Evolutionary conservation across 2,329 filamentous ascomycete species (phyloP).

Genomic region (Fusarium begoniae): DNA sequence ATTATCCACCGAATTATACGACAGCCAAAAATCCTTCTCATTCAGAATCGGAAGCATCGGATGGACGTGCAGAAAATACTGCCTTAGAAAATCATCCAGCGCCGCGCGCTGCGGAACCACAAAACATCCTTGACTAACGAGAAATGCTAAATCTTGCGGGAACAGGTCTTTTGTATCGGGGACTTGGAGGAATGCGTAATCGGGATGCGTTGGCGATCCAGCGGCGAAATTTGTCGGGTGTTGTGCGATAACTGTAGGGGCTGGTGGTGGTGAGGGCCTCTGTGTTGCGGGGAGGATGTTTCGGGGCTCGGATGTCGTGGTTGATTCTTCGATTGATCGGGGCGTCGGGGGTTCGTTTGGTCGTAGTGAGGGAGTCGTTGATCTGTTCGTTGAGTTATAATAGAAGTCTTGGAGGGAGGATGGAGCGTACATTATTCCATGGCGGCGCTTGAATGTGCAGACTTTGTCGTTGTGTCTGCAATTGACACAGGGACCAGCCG

Average conservation of each 20-base stretch:
- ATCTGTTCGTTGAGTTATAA: slow-evolving; percentile 1
- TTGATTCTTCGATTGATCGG: neutral
- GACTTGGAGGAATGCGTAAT: slow-evolving; percentile 36
- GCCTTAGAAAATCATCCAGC: slow-evolving; percentile 42
- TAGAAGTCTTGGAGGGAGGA: fast-evolving
- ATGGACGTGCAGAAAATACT: slow-evolving; percentile 44
- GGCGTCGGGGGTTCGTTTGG: slow-evolving; percentile 11
- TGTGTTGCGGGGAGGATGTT: neutral
- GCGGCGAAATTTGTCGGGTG: neutral
- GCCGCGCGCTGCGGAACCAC: slow-evolving; percentile 33
- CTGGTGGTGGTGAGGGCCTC: neutral
- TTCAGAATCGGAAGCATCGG: slow-evolving; percentile 42
- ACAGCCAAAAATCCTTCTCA: slow-evolving; percentile 39
- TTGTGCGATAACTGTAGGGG: neutral
- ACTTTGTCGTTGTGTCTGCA: slow-evolving; percentile 40
- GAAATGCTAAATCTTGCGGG: slow-evolving; percentile 39
- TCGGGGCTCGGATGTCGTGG: neutral
- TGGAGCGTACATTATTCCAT: slow-evolving; percentile 22
- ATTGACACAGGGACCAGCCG: slow-evolving; percentile 37
- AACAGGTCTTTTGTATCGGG: slow-evolving; percentile 33
- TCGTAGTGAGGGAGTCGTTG: neutral
- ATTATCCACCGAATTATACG: slow-evolving; percentile 27
- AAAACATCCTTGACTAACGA: slow-evolving; percentile 41
- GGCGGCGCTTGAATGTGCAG: slow-evolving; percentile 33
- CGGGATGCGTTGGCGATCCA: slow-evolving; percentile 22